A percentile compares a stretch with the other conserved stretches of the same genome.
Evolutionary conservation across 352 stramenopile species (phyloP).

Genomic region (Phytopythium oedochilum): DNA sequence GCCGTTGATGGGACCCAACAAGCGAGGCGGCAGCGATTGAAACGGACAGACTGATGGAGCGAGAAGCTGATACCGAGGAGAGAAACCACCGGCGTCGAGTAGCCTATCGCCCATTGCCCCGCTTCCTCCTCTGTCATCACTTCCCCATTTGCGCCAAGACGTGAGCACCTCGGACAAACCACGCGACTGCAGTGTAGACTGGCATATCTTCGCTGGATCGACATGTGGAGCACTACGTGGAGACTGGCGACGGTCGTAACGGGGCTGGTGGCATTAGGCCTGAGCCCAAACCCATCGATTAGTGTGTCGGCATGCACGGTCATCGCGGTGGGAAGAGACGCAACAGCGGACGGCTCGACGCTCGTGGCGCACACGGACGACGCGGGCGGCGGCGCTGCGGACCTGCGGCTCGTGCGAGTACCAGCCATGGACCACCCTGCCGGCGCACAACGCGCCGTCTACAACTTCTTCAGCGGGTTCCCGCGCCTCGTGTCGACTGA

Average conservation of each 20-base stretch:
- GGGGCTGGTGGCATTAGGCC: background rate
- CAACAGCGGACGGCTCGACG: conserved; percentile 77
- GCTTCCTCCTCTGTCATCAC: no score
- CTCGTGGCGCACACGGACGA: conserved; percentile 89
- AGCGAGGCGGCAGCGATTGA: background rate
- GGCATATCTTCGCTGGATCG: no score
- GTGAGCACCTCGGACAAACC: no score
- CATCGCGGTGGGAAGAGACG: conserved; percentile 77
- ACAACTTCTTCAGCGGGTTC: conserved; percentile 69
- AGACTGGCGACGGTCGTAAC: background rate
- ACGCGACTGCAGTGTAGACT: no score
- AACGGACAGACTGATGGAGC: no score
- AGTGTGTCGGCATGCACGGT: conserved; percentile 66
- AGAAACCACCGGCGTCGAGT: background rate
- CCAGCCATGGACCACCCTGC: conserved; percentile 66
- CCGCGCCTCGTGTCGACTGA: conserved; percentile 68
- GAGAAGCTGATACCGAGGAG: no score
- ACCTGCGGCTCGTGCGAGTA: conserved; percentile 90
- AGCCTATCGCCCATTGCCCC: no score
- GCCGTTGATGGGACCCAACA: background rate
- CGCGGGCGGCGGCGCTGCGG: conserved; percentile 66
- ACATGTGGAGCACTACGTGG: background rate
- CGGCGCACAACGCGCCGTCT: conserved; percentile 46
- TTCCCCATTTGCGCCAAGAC: no score
- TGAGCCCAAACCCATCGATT: background rate